Conservation (phyloP, 1,284 basidiomycete genomes). For the Meira nashicola region DNA sequence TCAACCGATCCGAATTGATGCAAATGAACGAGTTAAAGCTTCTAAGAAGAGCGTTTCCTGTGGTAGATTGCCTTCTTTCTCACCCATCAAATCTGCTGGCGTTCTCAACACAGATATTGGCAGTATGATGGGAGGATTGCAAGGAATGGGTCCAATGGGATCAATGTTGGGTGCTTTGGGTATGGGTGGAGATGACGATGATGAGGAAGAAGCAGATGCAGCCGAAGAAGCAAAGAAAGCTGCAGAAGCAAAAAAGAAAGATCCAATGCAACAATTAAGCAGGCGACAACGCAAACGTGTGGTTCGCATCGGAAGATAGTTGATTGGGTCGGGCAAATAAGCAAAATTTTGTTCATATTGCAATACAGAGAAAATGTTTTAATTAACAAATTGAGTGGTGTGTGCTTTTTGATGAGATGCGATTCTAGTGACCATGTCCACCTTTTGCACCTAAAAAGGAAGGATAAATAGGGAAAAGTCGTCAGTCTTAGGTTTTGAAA, state of each 20-base stretch:
- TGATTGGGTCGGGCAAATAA: background rate
- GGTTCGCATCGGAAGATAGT: conserved; percentile 12
- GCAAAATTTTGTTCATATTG: background rate
- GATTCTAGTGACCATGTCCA: background rate
- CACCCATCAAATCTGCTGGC: conserved; percentile 40
- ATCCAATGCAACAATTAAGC: conserved; percentile 12
- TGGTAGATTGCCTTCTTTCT: conserved; percentile 40
- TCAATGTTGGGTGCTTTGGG: conserved; percentile 48
- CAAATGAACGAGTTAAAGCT: conserved; percentile 7
- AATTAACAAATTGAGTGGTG: background rate
- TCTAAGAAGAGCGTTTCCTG: conserved; percentile 19
- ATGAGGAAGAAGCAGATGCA: conserved; percentile 30
- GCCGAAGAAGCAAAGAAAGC: background rate
- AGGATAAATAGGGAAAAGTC: background rate
- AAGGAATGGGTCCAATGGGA: conserved; percentile 38
- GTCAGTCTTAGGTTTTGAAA: background rate
- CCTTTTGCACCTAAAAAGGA: conserved; percentile 2
- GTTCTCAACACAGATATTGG: conserved; percentile 45
- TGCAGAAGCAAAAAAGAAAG: conserved; percentile 15
- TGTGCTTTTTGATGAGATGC: background rate
- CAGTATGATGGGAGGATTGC: conserved; percentile 41
- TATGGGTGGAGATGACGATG: conserved; percentile 43
- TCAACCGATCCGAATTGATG: background rate
- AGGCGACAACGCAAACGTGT: conserved; percentile 15
- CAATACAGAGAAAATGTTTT: background rate